Base-by-base conservation (phyloP, 768 basidiomycete species). In the Mycena crocata region DNA sequence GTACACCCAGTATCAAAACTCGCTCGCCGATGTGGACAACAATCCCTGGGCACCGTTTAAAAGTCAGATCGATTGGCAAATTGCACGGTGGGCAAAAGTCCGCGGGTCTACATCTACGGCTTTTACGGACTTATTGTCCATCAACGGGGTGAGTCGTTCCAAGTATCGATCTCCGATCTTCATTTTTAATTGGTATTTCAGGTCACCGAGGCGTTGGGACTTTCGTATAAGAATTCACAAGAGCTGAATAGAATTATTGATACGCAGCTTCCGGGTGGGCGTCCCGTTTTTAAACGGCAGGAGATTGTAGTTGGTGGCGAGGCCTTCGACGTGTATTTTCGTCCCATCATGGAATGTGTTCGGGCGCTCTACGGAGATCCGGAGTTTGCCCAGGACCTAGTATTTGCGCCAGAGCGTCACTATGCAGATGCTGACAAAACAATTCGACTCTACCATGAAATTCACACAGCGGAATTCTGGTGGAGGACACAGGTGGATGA, bases 381-480 rank as follows among this genome's bases (percentile, higher is more conserved):
- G 0, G 71, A 78, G 40, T 79, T 76, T 67, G 67, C 73, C 0
- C 45, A 40, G 1, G 55, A 77, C 35, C 71, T 82, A 1, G 56
- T 73, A 2, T 72, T 77, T 60, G 62, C 54, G 0, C 80, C 81
- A 0, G 80, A 80, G 61, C 52, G 69, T 2, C 80, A 81, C 49
- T 83, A 76, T 56, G n/a, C 67, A 0, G 77, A 78, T 55, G 66
- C 69, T 17, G 71, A 73, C 31, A 71, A 42, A 0, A 66, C 71
- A 24, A 32, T 67, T 14, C 68, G 60, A 0, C 26, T 75, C 15
- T 78, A 72, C 32, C 73, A 78, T 68, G 84, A 86, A 42, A 80
- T 86, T 77, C 75, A 84, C 48, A 86, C 83, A 0, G 83, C 81
- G 0, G 77, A 79, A 49, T 87, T 85, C 85, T 86, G 85, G 86